A percentile compares a stretch with the other conserved stretches of the same genome.
Evolutionary conservation across 2,329 filamentous ascomycete genomes (phyloP).

Genomic region (Hyphodiscus sp.): DNA sequence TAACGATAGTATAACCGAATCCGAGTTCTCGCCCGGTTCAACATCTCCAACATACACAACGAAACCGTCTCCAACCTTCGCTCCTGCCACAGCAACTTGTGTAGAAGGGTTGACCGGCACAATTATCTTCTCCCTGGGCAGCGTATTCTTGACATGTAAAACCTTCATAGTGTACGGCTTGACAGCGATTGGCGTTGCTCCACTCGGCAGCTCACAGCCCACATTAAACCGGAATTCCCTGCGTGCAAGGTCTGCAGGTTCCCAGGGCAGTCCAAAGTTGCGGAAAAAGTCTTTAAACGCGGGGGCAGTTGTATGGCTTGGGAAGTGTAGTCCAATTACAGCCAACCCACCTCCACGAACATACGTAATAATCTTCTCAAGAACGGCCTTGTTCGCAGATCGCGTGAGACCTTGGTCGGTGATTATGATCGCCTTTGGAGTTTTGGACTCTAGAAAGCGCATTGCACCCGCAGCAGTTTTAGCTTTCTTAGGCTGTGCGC

Average conservation of each 20-base stretch:
- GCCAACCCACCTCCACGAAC: conserved; percentile 21
- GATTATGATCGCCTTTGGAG: conserved; percentile 21
- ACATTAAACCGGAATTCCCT: conserved; percentile 18
- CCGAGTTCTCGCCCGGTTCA: conserved; percentile 20
- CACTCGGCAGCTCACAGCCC: conserved; percentile 7
- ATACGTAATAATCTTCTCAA: conserved; percentile 22
- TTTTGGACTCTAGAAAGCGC: conserved; percentile 19
- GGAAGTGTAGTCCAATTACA: conserved; percentile 25
- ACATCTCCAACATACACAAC: conserved; percentile 28
- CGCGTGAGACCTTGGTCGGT: conserved; percentile 24
- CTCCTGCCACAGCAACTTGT: conserved; percentile 24
- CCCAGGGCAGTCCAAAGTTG: conserved; percentile 22
- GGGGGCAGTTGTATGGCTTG: conserved; percentile 17
- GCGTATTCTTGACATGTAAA: conserved; percentile 24
- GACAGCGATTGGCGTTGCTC: conserved; percentile 13
- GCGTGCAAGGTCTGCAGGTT: conserved; percentile 19
- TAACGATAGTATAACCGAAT: conserved; percentile 21
- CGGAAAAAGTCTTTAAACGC: conserved; percentile 20
- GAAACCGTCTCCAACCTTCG: conserved; percentile 22
- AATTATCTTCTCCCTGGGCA: conserved; percentile 24
- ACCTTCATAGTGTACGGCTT: conserved; percentile 26
- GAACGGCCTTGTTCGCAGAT: conserved; percentile 13
- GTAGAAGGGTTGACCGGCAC: conserved; percentile 16
- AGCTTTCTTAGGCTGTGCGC: conserved; percentile 11
- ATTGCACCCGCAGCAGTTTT: conserved; percentile 10